These are phyloP conservation scores for Goniomonas avonlea DNA, from an alignment of 78 protist species.

Conservation along the genomic window DNA sequence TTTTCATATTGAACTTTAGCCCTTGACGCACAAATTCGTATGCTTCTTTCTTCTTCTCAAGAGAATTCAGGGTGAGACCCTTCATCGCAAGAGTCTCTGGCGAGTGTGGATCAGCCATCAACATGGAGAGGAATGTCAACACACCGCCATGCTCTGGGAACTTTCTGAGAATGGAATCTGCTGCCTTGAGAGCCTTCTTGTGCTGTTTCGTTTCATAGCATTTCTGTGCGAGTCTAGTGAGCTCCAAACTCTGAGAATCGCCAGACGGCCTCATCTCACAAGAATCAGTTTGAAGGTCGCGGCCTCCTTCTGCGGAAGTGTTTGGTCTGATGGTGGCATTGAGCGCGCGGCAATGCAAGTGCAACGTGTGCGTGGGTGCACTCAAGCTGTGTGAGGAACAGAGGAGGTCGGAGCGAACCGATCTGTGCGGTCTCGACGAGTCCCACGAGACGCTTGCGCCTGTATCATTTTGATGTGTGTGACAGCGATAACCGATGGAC, in stretches of 20 bases:
- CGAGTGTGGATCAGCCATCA: background rate
- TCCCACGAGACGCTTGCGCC: no score
- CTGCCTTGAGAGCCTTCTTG: slow-evolving; percentile 74
- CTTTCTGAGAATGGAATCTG: slow-evolving; percentile 63
- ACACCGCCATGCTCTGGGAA: slow-evolving; percentile 53
- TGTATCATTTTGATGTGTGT: no score
- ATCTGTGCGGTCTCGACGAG: no score
- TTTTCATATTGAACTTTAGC: slow-evolving; percentile 43
- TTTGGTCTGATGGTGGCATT: background rate
- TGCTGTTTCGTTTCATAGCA: slow-evolving; percentile 76
- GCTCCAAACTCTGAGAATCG: background rate
- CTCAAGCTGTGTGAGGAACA: no score
- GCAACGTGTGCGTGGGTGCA: no score
- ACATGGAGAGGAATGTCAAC: background rate
- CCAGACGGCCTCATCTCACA: background rate
- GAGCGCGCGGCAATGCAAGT: no score
- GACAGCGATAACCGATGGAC: no score
- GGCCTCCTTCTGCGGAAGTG: slow-evolving; percentile 16
- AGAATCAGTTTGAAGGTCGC: slow-evolving; percentile 2
- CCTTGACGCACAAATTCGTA: slow-evolving; percentile 61
- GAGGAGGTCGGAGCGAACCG: no score
- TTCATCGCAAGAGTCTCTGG: slow-evolving; percentile 71
- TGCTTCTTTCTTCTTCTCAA: slow-evolving; percentile 45
- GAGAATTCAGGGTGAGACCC: slow-evolving; percentile 57
- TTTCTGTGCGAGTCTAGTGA: slow-evolving; percentile 33